Evolutionary conservation across 2,329 filamentous ascomycete species (phyloP), one percentile per base, ranked within the genome.

Genomic region (Cercospora nicotianae): DNA sequence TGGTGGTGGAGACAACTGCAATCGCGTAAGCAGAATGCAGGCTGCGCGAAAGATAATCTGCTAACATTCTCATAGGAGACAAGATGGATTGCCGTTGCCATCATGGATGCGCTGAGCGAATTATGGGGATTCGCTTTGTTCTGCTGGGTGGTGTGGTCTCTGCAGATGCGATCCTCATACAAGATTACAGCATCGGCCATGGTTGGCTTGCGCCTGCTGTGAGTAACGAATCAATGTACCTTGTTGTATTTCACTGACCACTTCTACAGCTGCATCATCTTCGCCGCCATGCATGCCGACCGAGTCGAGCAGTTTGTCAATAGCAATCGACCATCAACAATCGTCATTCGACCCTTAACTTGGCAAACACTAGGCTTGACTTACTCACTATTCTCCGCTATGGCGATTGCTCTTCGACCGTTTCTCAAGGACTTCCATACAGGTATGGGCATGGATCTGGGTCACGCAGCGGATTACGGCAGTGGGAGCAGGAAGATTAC

Each of bases 351-450:
- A 6, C 68, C 68, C 7, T 39, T 70, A n/a, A 26, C 53, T 9
- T 70, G 68, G 68, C 68, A 70, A 53, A 67, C 65, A 33, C 26
- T 70, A 5, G 60, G 63, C 28, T 48, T 70, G 13, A 64, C 63
- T 1, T 70, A 64, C 45, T 66, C 68, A 6, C 63, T 70, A 3
- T 55, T 70, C 20, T 70, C 68, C 0, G 68, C 68, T 13, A 70
- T 70, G 68, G 59, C 64, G 30, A 61, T 70, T 12, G 68, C 68
- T 4, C 57, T 70, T 23, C 65, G 63, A 39, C 68, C 68, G 20
- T 70, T 70, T n/a, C 30, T 70, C 53, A 64, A 64, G 16, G 68
- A 70, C 13, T 65, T 70, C 60, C 68, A 70, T 48, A 67, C 66
- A 6, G 68, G 68, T 18, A 63, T 70, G 31, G 68, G 68, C 9